A percentile compares a stretch with the other conserved stretches of the same genome.
phyloP scores from a whole-genome alignment of 495 filamentous ascomycete genomes.

The Mycothermus thermophilus region DNA sequence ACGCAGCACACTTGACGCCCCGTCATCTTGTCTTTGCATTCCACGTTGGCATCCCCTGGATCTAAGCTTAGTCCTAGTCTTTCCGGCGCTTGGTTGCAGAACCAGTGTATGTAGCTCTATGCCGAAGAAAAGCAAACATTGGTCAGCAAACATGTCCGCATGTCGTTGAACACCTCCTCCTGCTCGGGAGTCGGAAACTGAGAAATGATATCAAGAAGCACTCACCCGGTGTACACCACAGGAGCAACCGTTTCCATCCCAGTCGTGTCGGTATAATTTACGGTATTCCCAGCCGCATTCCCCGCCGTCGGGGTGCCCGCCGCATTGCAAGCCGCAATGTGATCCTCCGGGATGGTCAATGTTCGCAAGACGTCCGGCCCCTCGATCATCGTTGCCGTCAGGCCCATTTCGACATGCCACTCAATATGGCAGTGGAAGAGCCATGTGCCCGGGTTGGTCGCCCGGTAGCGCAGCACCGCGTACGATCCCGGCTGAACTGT shows the following conservation, averaged over 20 bases:
- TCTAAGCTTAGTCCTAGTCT: too few relatives aligned
- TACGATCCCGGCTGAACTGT: slow-evolving; percentile 39
- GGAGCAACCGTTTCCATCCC: slow-evolving; percentile 35
- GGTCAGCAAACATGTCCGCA: too few relatives aligned
- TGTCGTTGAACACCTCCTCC: too few relatives aligned
- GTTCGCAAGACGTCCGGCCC: slow-evolving; percentile 46
- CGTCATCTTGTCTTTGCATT: too few relatives aligned
- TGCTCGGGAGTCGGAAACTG: too few relatives aligned
- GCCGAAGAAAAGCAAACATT: too few relatives aligned
- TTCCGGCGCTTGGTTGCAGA: too few relatives aligned
- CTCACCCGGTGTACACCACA: slow-evolving; percentile 25
- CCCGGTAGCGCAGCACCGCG: slow-evolving; percentile 44
- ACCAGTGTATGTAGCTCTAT: too few relatives aligned
- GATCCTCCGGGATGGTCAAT: slow-evolving; percentile 47
- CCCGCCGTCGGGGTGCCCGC: slow-evolving; percentile 39
- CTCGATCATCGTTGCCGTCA: slow-evolving; percentile 60
- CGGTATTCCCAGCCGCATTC: slow-evolving; percentile 64
- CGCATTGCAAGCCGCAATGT: slow-evolving; percentile 43
- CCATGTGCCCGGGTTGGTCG: slow-evolving; percentile 64
- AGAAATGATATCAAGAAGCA: too few relatives aligned
- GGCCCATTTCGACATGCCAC: slow-evolving; percentile 64
- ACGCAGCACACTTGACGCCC: too few relatives aligned
- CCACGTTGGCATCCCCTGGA: too few relatives aligned
- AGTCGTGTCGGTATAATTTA: slow-evolving; percentile 44
- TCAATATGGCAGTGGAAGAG: slow-evolving; percentile 74